phyloP scores from a whole-genome alignment of 805 yeast genomes.

The Wickerhamomyces bovis region DNA sequence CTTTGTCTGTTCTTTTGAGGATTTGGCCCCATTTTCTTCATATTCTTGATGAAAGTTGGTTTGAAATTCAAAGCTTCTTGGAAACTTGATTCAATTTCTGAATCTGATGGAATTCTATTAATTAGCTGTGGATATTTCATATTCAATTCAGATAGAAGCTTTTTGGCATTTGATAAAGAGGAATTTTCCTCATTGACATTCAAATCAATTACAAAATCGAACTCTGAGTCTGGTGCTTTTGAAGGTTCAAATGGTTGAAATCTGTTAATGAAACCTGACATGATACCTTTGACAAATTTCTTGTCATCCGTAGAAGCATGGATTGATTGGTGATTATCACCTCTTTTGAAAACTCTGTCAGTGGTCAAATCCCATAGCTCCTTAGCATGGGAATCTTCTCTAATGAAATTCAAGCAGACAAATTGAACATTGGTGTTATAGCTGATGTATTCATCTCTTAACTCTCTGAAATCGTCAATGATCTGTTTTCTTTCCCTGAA shows the following conservation, averaged over 20 bases:
- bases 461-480: conserved; percentile 42
- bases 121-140: conserved; percentile 39
- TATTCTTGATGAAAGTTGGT: conserved; percentile 42
- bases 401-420: conserved; percentile 65
- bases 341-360: conserved; percentile 58
- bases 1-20: conserved; percentile 2
- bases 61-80: conserved; percentile 44
- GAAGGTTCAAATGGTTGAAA: conserved; percentile 52
- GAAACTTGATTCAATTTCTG: conserved; percentile 41
- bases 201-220: conserved; percentile 62
- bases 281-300: conserved; percentile 48
- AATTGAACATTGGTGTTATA: conserved; percentile 43
- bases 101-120: conserved; percentile 35
- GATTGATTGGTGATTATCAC: conserved; percentile 86
- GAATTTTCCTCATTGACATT: conserved; percentile 37
- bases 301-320: conserved; percentile 43
- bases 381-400: conserved; percentile 28
- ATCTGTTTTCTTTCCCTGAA: conserved; percentile 62
- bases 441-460: conserved; percentile 39
- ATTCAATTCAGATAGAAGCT: conserved; percentile 34
- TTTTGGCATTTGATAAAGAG: conserved; percentile 43
- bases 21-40: conserved; percentile 17
- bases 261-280: conserved; percentile 67
- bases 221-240: conserved; percentile 53
- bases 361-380: conserved; percentile 47